Evolutionary conservation across 257 asterid genomes (phyloP).

Genomic region (Solanum sejunctum): DNA sequence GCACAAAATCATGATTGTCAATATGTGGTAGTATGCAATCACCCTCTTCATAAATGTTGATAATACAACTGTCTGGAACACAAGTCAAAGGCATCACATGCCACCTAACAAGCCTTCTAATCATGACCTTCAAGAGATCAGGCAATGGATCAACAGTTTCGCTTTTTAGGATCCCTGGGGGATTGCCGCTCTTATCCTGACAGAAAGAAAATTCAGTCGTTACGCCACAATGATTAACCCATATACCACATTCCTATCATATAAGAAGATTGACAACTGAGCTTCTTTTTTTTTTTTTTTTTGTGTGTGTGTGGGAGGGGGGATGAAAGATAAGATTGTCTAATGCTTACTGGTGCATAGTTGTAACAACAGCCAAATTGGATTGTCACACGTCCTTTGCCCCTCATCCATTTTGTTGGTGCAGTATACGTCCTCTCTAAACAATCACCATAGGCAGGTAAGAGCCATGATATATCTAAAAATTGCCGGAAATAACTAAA

Average conservation of each 20-base stretch:
- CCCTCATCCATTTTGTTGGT: conserved; percentile 34
- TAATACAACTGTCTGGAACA: conserved; percentile 37
- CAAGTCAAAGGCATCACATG: conserved; percentile 34
- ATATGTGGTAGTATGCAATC: conserved; percentile 42
- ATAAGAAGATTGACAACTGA: background rate
- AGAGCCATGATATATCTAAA: background rate
- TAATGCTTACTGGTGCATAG: conserved; percentile 14
- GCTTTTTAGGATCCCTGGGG: conserved; percentile 28
- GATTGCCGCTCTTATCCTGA: conserved; percentile 31
- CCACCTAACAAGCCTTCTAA: conserved; percentile 31
- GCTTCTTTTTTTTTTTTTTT: background rate
- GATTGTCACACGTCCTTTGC: conserved; percentile 35
- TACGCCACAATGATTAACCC: background rate
- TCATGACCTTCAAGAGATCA: conserved; percentile 26
- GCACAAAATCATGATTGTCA: conserved; percentile 33
- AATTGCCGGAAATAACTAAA: background rate
- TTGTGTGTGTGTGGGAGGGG: background rate
- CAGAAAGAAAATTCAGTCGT: background rate
- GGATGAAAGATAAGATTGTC: background rate
- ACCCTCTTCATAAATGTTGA: conserved; percentile 30
- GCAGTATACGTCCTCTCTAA: conserved; percentile 28
- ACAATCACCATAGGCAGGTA: background rate
- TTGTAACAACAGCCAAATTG: conserved; percentile 44
- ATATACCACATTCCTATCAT: background rate
- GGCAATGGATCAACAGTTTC: conserved; percentile 31